phyloP scores from a whole-genome alignment of 1,284 basidiomycete species.

The Tremellales sp. region DNA sequence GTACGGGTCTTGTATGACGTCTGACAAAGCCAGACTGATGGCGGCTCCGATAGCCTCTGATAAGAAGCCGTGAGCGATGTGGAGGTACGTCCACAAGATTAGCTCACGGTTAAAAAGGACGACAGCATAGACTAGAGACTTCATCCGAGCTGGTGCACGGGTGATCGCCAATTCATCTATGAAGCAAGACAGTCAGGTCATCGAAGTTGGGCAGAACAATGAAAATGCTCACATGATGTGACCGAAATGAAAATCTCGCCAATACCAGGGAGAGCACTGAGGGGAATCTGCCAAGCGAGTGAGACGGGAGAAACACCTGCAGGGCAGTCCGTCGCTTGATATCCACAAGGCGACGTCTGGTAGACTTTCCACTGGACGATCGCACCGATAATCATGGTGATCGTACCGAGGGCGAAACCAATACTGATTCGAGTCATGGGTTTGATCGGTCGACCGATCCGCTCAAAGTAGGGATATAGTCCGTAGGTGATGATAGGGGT shows the following conservation, averaged over 20 bases:
- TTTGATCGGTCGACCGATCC: conserved; percentile 8
- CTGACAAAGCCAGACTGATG: conserved; percentile 22
- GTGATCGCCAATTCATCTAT: conserved; percentile 51
- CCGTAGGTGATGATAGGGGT: conserved; percentile 44
- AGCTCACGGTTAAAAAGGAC: conserved; percentile 45
- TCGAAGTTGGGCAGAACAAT: no score
- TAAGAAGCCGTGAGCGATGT: conserved; percentile 16
- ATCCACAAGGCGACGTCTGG: conserved; percentile 47
- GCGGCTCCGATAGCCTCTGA: conserved; percentile 45
- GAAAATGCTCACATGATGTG: conserved; percentile 42
- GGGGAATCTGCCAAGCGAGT: conserved; percentile 45
- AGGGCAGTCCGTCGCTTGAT: conserved; percentile 41
- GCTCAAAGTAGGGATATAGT: conserved; percentile 24
- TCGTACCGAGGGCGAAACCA: conserved; percentile 20
- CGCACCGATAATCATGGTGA: conserved; percentile 47
- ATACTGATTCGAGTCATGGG: conserved; percentile 18
- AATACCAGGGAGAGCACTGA: conserved; percentile 47
- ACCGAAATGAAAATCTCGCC: conserved; percentile 51
- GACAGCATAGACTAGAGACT: conserved; percentile 15
- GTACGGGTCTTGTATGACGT: conserved; percentile 37
- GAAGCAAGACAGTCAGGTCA: no score
- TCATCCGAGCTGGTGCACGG: conserved; percentile 41
- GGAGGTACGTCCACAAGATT: conserved; percentile 36
- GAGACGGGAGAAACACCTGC: conserved; percentile 28
- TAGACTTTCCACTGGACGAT: conserved; percentile 52